Evolutionary conservation across 2,329 filamentous ascomycete genomes (phyloP).

Genomic region (Exophiala calicioides): DNA sequence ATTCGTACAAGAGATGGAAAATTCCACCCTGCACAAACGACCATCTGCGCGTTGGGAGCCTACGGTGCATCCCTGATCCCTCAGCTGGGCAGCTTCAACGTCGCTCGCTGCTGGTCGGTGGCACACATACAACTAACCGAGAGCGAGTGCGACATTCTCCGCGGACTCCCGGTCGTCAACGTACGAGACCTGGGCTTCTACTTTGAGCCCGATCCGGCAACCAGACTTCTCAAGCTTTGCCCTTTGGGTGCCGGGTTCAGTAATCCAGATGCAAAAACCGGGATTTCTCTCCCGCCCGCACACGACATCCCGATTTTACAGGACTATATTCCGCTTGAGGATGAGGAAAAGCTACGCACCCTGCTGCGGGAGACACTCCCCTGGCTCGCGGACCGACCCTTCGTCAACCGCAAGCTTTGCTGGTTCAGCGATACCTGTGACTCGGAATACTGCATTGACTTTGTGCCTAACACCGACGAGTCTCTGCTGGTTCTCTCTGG

Average conservation of each 20-base stretch:
- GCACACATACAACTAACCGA: slow-evolving; percentile 60
- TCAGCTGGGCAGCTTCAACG: slow-evolving; percentile 51
- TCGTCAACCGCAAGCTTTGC: slow-evolving; percentile 61
- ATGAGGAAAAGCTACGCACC: slow-evolving; percentile 55
- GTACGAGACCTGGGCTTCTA: slow-evolving; percentile 65
- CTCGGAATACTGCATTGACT: slow-evolving; percentile 63
- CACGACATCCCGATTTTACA: slow-evolving; percentile 33
- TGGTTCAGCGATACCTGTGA: slow-evolving; percentile 65
- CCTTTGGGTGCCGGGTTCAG: slow-evolving; percentile 59
- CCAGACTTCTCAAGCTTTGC: slow-evolving; percentile 61
- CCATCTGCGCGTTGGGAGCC: slow-evolving; percentile 57
- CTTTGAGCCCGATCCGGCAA: slow-evolving; percentile 64
- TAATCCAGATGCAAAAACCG: slow-evolving; percentile 50
- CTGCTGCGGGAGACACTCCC: slow-evolving; percentile 57
- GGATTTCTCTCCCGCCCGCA: slow-evolving; percentile 45
- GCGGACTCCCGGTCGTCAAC: slow-evolving; percentile 62
- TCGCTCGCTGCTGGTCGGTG: slow-evolving; percentile 61
- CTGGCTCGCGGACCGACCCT: slow-evolving; percentile 54
- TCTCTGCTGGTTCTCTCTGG: slow-evolving; percentile 56
- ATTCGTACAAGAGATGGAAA: slow-evolving; percentile 43
- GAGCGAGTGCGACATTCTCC: slow-evolving; percentile 55
- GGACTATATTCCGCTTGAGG: slow-evolving; percentile 55
- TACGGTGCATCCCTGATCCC: slow-evolving; percentile 52
- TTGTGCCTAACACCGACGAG: slow-evolving; percentile 51
- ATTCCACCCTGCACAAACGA: slow-evolving; percentile 32